Percentiles rank a stretch among this genome's conserved stretches.
These are phyloP conservation scores for Yamadazyma membranifaciens DNA, from an alignment of 1,139 yeast species.

Conservation along the genomic window DNA sequence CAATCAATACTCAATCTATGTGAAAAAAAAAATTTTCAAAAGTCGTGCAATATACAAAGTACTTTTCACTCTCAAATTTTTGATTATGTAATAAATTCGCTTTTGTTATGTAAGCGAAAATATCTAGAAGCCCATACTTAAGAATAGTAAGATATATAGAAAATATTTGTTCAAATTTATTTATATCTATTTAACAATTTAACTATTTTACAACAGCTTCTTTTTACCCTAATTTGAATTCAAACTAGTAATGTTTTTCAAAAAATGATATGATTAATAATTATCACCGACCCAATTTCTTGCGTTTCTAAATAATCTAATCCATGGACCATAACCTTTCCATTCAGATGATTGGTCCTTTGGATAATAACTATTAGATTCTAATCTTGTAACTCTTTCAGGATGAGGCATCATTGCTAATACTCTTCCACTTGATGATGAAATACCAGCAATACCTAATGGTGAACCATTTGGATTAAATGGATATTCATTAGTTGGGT, in stretches of 20 bases:
- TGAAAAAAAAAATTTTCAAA: slow-evolving; percentile 12
- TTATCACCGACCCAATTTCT: slow-evolving; percentile 73
- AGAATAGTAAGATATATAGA: too few relatives aligned
- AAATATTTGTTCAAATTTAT: too few relatives aligned
- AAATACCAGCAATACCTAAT: slow-evolving; percentile 88
- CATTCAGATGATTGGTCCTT: slow-evolving; percentile 58
- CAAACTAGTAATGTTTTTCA: too few relatives aligned
- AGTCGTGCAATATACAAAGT: slow-evolving; percentile 1
- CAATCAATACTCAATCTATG: neutral
- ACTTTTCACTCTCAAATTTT: neutral
- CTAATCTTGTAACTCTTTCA: slow-evolving; percentile 87
- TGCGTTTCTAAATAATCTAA: slow-evolving; percentile 87
- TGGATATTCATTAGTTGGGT: slow-evolving; percentile 79
- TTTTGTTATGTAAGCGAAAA: neutral
- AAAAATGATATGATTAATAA: neutral
- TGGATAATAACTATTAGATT: slow-evolving; percentile 92
- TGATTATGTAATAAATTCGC: slow-evolving; percentile 9
- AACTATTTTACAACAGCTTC: too few relatives aligned
- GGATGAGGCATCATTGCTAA: slow-evolving; percentile 99
- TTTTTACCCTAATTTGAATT: too few relatives aligned
- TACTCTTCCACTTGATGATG: slow-evolving; percentile 89
- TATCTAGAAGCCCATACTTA: too few relatives aligned
- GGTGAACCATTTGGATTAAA: slow-evolving; percentile 97
- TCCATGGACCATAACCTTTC: slow-evolving; percentile 91
- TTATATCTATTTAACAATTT: too few relatives aligned